Conservation (phyloP, 345 rosid species). For the Triadica sebifera region DNA sequence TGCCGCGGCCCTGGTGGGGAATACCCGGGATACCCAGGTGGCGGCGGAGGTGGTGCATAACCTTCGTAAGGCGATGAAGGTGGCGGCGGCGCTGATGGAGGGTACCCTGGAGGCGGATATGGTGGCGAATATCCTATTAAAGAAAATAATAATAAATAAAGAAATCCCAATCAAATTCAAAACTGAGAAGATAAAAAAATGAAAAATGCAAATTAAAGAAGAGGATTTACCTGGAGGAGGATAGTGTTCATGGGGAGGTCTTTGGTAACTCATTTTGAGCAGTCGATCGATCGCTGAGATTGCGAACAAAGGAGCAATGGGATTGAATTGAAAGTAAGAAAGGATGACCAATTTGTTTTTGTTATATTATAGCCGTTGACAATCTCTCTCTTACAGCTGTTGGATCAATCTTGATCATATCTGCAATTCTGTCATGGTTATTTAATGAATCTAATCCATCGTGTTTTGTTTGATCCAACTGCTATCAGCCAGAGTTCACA, state of each 20-base stretch:
- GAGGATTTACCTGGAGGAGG: conserved; percentile 56
- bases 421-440: no score
- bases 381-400: not conserved
- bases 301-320: not conserved
- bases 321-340: not conserved
- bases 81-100: conserved; percentile 55
- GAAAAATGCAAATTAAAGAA: not conserved
- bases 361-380: not conserved
- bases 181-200: not conserved
- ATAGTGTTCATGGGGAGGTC: conserved; percentile 47
- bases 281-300: not conserved
- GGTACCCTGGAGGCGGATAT: conserved; percentile 45
- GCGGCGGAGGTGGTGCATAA: conserved; percentile 53
- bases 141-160: not conserved
- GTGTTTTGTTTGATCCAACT: no score
- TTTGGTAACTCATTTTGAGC: conserved; percentile 60
- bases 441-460: no score
- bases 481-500: no score
- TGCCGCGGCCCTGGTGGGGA: conserved; percentile 43
- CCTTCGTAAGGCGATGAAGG: conserved; percentile 49
- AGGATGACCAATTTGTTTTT: not conserved
- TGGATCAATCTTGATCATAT: no score
- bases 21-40: conserved; percentile 43
- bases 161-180: conserved; percentile 12
- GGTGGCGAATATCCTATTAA: conserved; percentile 2